Evolutionary conservation across 2,329 filamentous ascomycete species (phyloP), one percentile per base, ranked within the genome.

Genomic region (Trichoderma harzianum): DNA sequence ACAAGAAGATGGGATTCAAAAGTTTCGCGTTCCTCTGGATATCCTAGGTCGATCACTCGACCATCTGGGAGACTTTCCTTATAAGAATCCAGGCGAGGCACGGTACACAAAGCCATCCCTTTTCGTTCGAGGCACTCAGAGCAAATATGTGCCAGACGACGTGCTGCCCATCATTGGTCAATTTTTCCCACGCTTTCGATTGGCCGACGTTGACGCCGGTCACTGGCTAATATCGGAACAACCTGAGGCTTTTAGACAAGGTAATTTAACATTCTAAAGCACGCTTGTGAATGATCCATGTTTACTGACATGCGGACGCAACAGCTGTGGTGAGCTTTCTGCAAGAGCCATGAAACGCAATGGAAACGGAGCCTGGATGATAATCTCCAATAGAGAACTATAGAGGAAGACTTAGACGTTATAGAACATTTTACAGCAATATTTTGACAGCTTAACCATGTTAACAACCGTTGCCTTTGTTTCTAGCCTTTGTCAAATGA

Each of bases 191-290:
- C 85, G 86, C 28, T 97, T 96, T 78, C 83, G 89, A 78, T 78
- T 96, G 34, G 88, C 86, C 63, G 92, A 95, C 81, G 83, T 97
- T 36, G 91, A 96, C 47, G 88, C 91, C 10, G 94, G 94, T 0
- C 94, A 97, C 80, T 97, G 94, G 94, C 84, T 97, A 6, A 94
- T 95, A 74, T 93, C 92, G n/a, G 94, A 97, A 84, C 91, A 94
- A 76, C 93, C 94, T 0, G 90, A 94, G 78, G 90, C 86, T 11
- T 97, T 97, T 75, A 89, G 91, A 78, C 84, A 88, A 85, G 91
- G 93, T 94, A 79, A 79, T 32, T 65, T 12, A 34, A 43, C 51
- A 32, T 28, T 11, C 43, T 18, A 43, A 28, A 34, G 43, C 32
- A 43, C 24, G 18, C 32, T 43, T 21, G 43, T n/a, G 47, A 3